These are phyloP conservation scores for Aureobasidium leucospermi DNA, from an alignment of 2,329 filamentous ascomycete species.

Conservation along the genomic window DNA sequence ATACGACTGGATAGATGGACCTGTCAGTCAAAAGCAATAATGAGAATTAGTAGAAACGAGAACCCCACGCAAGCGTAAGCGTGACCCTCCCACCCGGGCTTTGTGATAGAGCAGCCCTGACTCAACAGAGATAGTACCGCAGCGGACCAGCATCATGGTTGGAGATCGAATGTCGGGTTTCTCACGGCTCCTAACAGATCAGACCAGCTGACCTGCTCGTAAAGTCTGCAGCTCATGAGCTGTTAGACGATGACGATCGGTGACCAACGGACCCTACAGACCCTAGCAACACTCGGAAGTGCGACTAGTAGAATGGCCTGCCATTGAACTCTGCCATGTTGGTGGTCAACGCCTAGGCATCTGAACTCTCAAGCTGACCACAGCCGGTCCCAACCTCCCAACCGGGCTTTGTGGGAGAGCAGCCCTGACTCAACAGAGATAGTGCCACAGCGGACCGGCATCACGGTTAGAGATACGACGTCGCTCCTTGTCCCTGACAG, in stretches of 20 bases:
- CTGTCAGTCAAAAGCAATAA: background rate
- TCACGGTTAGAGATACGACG: no score
- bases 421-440: background rate
- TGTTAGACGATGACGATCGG: background rate
- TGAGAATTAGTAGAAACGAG: background rate
- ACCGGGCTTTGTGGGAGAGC: background rate
- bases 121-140: background rate
- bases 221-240: background rate
- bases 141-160: background rate
- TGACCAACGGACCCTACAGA: background rate
- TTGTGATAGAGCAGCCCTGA: background rate
- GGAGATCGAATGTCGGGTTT: background rate
- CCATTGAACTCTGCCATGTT: no score
- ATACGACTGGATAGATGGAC: no score
- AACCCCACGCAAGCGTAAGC: background rate
- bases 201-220: background rate
- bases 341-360: no score
- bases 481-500: no score
- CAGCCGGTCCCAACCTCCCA: background rate
- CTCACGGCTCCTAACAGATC: background rate
- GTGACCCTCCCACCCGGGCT: background rate
- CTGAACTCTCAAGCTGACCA: background rate
- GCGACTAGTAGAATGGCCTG: no score
- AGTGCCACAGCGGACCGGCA: no score
- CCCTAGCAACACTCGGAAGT: no score